Evolutionary conservation across 2,329 filamentous ascomycete species (phyloP), one percentile per base, ranked within the genome.

Genomic region (Pestalotiopsis sp.): DNA sequence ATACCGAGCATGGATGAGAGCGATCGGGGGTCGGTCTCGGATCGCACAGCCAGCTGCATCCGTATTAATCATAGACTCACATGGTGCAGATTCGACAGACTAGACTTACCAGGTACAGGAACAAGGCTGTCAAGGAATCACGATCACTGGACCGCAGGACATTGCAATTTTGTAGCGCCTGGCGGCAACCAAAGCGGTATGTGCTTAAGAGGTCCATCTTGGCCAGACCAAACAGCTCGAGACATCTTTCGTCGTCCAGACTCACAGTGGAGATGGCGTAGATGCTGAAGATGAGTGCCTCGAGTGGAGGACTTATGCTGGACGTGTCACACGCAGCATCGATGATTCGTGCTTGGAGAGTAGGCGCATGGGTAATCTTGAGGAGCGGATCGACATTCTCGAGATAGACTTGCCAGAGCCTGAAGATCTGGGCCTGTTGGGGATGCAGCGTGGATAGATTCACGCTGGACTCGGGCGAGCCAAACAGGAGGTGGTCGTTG

Each of bases 281-380:
- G 3, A 88, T 82, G 70, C 83, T 77, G 68, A 90, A 90, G 78
- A 91, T 82, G 4, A 91, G 79, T 0, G 87, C 87, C 71, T 90
- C 85, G 2, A 89, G 74, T 0, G 75, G 70, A 0, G 81, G 76
- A 2, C 72, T 72, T 11, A 87, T 78, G 17, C 76, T 80, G 1
- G 73, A 69, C 1, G 86, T 11, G 49, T 87, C 78, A 9, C 80
- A 76, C 0, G 79, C 79, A 9, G 85, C 86, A 20, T 87, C 82
- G 13, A 90, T 81, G 4, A 91, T 83, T 3, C 81, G 82, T 1
- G 74, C 71, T 69, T 90, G 88, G 0, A 90, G 73, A 1, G 76
- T 88, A 0, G 88, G 87, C 0, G 83, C 82, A 71, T 91, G 88
- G 0, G 86, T 86, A 45, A 90, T 80, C 65, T 88, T 90, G n/a